phyloP scores from a whole-genome alignment of 306 rosid genomes.

The Malus orientalis region DNA sequence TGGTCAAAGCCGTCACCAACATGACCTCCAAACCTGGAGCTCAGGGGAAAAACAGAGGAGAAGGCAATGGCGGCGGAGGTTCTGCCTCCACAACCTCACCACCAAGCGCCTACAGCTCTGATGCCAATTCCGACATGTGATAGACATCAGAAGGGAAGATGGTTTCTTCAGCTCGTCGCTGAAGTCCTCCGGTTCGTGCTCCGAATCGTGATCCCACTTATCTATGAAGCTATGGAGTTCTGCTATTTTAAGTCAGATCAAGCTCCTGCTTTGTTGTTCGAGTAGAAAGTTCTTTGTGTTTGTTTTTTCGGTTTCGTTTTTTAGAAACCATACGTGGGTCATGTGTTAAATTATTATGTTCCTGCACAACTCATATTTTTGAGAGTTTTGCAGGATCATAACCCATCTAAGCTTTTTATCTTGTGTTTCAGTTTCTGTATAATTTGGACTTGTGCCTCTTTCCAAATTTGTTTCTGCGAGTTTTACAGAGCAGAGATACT shows the following conservation, averaged over 20 bases:
- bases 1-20: constrained; percentile 6
- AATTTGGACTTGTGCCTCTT: not conserved
- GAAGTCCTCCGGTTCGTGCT: not conserved
- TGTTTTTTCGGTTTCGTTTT: not conserved
- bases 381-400: constrained; percentile 13
- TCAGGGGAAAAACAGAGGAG: not conserved
- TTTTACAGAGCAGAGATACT: not conserved
- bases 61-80: not conserved
- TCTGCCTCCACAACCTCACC: constrained; percentile 2
- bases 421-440: not conserved
- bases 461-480: constrained; percentile 1
- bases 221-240: not conserved
- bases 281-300: not conserved
- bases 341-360: not conserved
- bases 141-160: not conserved
- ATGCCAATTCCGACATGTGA: not conserved
- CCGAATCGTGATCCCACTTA: not conserved
- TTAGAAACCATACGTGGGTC: not conserved
- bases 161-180: not conserved
- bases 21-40: not conserved
- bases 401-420: not conserved
- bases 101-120: constrained; percentile 3
- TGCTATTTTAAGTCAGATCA: not conserved
- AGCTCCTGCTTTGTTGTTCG: not conserved
- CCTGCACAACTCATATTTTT: constrained; percentile 11